Evolutionary conservation across 768 basidiomycete species (phyloP).

Genomic region (Naematelia encephala): DNA sequence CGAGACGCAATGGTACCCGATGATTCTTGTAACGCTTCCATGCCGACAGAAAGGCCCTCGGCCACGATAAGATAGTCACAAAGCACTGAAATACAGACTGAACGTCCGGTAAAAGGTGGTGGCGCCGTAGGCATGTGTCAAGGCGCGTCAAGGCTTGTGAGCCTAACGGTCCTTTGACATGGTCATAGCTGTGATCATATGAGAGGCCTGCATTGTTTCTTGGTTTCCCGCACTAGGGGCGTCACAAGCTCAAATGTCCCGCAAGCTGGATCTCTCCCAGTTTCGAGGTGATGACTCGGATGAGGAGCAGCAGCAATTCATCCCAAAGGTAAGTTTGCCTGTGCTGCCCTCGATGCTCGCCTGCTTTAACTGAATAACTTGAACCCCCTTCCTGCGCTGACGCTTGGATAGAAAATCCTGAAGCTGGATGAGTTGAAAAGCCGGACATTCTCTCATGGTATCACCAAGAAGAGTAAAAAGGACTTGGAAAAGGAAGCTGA

Average conservation of each 20-base stretch:
- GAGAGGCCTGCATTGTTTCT: too few relatives aligned
- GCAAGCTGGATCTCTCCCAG: constrained; percentile 46
- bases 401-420: constrained; percentile 55
- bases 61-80: neutral
- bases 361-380: neutral
- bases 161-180: too few relatives aligned
- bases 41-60: constrained; percentile 4
- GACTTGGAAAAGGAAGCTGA: constrained; percentile 92
- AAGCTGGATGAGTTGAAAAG: constrained; percentile 75
- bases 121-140: too few relatives aligned
- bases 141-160: too few relatives aligned
- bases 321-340: constrained; percentile 32
- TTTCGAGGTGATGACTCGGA: constrained; percentile 49
- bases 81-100: too few relatives aligned
- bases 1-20: constrained; percentile 40
- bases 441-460: constrained; percentile 78
- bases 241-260: constrained; percentile 31
- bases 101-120: too few relatives aligned
- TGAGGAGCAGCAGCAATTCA: constrained; percentile 28
- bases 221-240: too few relatives aligned
- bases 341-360: too few relatives aligned
- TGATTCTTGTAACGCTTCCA: constrained; percentile 12
- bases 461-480: constrained; percentile 77
- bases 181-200: too few relatives aligned
- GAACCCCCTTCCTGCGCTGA: neutral